Base-by-base conservation (phyloP, 2,329 filamentous ascomycete species). In the Arachnomyces sp. region DNA sequence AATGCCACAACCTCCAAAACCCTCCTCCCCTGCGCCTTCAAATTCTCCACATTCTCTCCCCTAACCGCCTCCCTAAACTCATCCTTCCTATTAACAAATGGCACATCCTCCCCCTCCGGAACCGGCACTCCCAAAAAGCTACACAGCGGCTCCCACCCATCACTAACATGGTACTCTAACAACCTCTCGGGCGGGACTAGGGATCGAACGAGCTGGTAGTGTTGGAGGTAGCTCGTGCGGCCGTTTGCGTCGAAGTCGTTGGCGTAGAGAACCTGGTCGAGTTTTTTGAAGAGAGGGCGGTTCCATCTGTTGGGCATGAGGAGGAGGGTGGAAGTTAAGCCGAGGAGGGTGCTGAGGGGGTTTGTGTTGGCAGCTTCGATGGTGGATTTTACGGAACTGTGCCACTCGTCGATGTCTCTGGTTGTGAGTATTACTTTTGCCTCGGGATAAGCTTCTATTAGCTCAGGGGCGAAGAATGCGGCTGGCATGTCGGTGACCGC, bases 191-290 rank as follows among this genome's bases (percentile, higher is more conserved):
- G 34, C 4, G 52, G 43, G n/a, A 56, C 44, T 7, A 51, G 40
- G 2, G 28, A 13, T 13, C 49, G 43, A 2, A 57, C 47, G 5
- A 40, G 34, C 1, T 44, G 47, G 36, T 54, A 50, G 40, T 56
- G 52, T 18, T 48, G 42, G 3, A 43, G 11, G 20, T 48, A 49
- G 7, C 45, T 42, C 36, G 38, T 16, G 25, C 43, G 36, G 16
- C 43, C 34, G 43, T 55, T 55, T 3, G 2, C 59, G 59, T 18
- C 36, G 52, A 79, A 79, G 53, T 79, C 75, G 44, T 72, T 73
- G 49, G 73, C 66, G 65, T 77, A 80, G 58, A 79, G 78, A 42
- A 66, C 67, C 13, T 14, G 14, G 14, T 34, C 17, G 2, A 40
- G 31, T 17, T 34, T 34, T 7, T 25, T 32, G n/a, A 17, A 14